phyloP scores from a whole-genome alignment of 305 asterid genomes.

The Nicotiana rustica region DNA sequence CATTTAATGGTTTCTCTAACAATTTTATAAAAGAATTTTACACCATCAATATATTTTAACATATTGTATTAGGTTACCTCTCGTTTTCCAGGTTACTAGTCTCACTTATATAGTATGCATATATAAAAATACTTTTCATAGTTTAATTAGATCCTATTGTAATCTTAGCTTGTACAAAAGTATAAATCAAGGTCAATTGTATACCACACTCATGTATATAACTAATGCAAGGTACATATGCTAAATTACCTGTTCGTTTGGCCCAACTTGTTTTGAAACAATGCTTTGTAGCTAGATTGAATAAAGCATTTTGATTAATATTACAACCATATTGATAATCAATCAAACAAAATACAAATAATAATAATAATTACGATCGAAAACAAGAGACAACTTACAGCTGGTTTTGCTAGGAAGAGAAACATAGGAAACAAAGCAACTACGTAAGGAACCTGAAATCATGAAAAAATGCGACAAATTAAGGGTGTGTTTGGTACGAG shows the following conservation, averaged over 20 bases:
- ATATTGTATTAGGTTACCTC: background rate
- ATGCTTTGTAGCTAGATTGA: slow-evolving; percentile 40
- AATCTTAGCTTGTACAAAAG: too few species aligned
- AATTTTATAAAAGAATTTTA: too few species aligned
- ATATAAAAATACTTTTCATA: too few species aligned
- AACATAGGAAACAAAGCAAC: slow-evolving; percentile 33
- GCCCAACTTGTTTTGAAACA: slow-evolving; percentile 43
- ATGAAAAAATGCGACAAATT: background rate
- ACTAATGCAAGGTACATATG: too few species aligned
- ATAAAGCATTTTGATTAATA: background rate
- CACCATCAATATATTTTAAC: too few species aligned
- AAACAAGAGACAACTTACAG: slow-evolving; percentile 28
- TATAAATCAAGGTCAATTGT: background rate
- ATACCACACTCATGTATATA: background rate
- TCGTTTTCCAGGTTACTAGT: background rate
- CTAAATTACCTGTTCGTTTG: slow-evolving; percentile 39
- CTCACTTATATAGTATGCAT: background rate
- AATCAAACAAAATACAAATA: background rate
- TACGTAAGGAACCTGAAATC: slow-evolving; percentile 35
- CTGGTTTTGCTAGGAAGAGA: slow-evolving; percentile 33
- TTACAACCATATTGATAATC: background rate
- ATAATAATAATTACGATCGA: too few species aligned
- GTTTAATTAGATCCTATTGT: background rate
- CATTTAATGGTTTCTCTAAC: background rate
- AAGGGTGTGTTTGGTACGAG: too few species aligned